A percentile compares a stretch with the other conserved stretches of the same genome.
Conservation (phyloP, 1,284 basidiomycete genomes). For the Ceratobasidium papillatum region DNA sequence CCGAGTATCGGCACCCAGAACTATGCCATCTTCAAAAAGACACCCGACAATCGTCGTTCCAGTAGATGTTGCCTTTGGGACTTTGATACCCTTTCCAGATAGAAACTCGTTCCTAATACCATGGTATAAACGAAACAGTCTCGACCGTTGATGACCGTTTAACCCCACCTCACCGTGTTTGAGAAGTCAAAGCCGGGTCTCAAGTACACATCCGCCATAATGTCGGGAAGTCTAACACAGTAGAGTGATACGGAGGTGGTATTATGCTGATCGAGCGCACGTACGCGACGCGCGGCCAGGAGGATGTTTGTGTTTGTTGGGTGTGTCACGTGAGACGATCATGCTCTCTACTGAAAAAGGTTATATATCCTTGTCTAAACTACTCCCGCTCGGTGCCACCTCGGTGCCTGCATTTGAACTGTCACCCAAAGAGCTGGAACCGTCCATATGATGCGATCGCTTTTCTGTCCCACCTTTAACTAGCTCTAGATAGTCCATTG, state of each 20-base stretch:
- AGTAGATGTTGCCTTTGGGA: conserved; percentile 89
- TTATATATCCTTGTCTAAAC: not conserved
- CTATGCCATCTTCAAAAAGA: conserved; percentile 91
- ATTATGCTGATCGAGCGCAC: not conserved
- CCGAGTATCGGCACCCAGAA: conserved; percentile 96
- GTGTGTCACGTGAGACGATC: not conserved
- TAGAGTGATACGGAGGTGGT: conserved; percentile 14
- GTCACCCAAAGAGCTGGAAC: not conserved
- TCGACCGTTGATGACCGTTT: not conserved
- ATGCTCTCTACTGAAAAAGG: not conserved
- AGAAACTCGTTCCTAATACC: conserved; percentile 81
- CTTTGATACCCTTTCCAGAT: conserved; percentile 68
- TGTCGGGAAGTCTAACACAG: not conserved
- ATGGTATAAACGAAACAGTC: conserved; percentile 7
- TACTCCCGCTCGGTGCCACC: not conserved
- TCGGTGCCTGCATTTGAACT: not conserved
- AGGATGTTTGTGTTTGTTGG: not conserved
- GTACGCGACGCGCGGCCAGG: conserved; percentile 5
- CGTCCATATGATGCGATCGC: not conserved
- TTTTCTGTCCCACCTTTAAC: not conserved
- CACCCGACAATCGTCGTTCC: conserved; percentile 99
- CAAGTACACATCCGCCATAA: conserved; percentile 51
- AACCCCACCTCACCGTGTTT: conserved; percentile 59
- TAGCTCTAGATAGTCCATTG: not conserved
- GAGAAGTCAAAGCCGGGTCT: conserved; percentile 76